Conservation (phyloP, 2,329 filamentous ascomycete genomes). For the Thelonectria blattea region DNA sequence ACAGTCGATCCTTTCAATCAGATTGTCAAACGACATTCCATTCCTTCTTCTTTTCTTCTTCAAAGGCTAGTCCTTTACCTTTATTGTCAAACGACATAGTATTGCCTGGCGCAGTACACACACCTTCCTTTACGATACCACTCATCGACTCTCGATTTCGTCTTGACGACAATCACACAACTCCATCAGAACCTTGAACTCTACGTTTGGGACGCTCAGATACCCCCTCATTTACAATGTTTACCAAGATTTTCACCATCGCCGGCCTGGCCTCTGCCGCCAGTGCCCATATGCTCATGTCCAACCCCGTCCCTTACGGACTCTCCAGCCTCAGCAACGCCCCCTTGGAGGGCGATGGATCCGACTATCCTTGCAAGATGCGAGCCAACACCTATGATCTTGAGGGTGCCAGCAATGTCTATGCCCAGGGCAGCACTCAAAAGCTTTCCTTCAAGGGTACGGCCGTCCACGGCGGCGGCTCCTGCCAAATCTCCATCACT, state of each 20-base stretch:
- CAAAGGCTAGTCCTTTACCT: constrained; percentile 38
- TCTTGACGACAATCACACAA: constrained; percentile 38
- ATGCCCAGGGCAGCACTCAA: constrained; percentile 52
- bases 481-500: constrained; percentile 87
- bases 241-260: constrained; percentile 55
- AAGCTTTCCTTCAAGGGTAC: constrained; percentile 70
- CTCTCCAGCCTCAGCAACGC: constrained; percentile 55
- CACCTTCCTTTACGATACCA: constrained; percentile 33
- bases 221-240: constrained; percentile 52
- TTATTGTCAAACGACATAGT: constrained; percentile 28
- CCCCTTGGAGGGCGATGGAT: constrained; percentile 66
- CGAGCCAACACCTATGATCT: constrained; percentile 53
- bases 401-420: constrained; percentile 60
- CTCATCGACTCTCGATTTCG: constrained; percentile 37
- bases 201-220: constrained; percentile 44
- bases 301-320: constrained; percentile 68
- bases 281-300: constrained; percentile 80
- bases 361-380: constrained; percentile 84
- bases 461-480: constrained; percentile 88
- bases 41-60: constrained; percentile 36
- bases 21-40: constrained; percentile 39
- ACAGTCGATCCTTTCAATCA: constrained; percentile 38
- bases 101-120: constrained; percentile 38
- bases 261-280: constrained; percentile 64
- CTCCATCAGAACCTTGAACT: constrained; percentile 19